Evolutionary conservation across 78 protist species (phyloP).

Genomic region (Dictyostelium citrinum): DNA sequence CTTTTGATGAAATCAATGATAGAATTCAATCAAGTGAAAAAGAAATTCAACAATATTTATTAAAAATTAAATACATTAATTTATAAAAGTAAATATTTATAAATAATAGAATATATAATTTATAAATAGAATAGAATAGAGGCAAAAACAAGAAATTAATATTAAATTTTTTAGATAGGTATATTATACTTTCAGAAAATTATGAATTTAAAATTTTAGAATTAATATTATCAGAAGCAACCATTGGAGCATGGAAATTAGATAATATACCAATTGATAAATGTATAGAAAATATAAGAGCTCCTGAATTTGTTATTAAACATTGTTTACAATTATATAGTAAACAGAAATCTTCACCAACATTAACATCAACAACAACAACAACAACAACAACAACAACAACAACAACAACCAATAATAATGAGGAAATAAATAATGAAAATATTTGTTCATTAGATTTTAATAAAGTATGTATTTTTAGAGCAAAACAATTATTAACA

Average conservation of each 20-base stretch:
- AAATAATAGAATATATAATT: too few relatives aligned
- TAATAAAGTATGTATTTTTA: slow-evolving; percentile 26
- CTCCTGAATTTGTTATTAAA: neutral
- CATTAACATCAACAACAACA: neutral
- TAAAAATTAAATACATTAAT: neutral
- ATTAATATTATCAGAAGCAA: slow-evolving; percentile 42
- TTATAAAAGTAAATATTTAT: neutral
- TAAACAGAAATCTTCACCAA: neutral
- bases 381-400: neutral
- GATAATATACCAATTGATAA: slow-evolving; percentile 18
- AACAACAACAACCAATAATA: too few relatives aligned
- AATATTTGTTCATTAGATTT: neutral
- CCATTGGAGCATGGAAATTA: slow-evolving; percentile 9
- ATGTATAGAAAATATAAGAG: neutral
- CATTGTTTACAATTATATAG: slow-evolving; percentile 8
- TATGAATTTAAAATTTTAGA: slow-evolving; percentile 23
- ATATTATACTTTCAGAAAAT: slow-evolving; percentile 20
- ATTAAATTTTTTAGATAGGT: neutral
- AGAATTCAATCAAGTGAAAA: slow-evolving; percentile 21
- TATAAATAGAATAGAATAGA: neutral
- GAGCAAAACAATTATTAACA: slow-evolving; percentile 46
- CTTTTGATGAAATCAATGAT: neutral
- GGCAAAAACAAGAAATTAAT: neutral
- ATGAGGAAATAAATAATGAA: neutral
- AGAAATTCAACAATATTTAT: slow-evolving; percentile 9